These are phyloP conservation scores for Suillus decipiens DNA, from an alignment of 768 basidiomycete genomes.

Conservation along the genomic window DNA sequence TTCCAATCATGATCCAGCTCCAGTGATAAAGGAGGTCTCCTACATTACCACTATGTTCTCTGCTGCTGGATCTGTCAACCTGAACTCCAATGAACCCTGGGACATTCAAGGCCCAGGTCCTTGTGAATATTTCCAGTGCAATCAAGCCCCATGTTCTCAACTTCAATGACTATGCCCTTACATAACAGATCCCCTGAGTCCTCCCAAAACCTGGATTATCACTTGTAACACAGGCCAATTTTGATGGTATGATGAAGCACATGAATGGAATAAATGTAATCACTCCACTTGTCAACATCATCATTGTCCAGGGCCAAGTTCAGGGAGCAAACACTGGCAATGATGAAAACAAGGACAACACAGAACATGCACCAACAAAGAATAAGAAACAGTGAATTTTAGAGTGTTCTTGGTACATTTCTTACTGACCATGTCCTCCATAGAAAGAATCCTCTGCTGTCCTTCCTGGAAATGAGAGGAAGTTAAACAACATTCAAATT, in stretches of 20 bases:
- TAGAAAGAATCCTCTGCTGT: background rate
- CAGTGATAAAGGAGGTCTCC: background rate
- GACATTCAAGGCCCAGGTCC: conserved; percentile 11
- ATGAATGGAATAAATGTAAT: background rate
- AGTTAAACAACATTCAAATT: background rate
- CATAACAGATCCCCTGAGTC: background rate
- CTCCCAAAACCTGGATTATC: background rate
- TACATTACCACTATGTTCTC: background rate
- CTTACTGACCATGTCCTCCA: background rate
- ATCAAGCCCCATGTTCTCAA: background rate
- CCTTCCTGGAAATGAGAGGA: background rate
- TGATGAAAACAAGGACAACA: background rate
- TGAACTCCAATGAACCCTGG: conserved; percentile 1
- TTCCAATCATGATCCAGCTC: background rate
- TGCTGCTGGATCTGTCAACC: background rate
- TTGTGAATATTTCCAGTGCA: background rate
- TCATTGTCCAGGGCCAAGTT: background rate
- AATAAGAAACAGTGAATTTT: background rate
- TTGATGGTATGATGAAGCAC: background rate
- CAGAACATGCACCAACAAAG: background rate
- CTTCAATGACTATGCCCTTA: conserved; percentile 4
- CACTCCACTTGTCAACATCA: background rate
- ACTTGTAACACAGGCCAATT: background rate
- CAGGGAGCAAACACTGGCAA: background rate
- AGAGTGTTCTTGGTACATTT: background rate